phyloP scores from a whole-genome alignment of 1,284 basidiomycete species.

The Pholiota adiposa region DNA sequence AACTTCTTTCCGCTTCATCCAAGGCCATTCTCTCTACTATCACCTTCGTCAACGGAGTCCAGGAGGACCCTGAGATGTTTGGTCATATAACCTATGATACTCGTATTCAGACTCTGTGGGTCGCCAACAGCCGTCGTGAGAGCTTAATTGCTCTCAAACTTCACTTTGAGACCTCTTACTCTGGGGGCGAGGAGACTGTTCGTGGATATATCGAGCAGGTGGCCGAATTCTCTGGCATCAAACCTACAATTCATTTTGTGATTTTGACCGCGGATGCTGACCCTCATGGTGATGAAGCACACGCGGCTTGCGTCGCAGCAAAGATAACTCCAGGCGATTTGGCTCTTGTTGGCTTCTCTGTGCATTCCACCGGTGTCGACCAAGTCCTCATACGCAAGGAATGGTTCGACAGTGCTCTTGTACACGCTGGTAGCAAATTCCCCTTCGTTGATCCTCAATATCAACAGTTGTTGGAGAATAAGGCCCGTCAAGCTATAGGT shows the following conservation, averaged over 20 bases:
- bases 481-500: conserved; percentile 39
- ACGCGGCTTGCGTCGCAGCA: conserved; percentile 79
- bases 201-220: conserved; percentile 76
- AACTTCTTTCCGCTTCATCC: conserved; percentile 71
- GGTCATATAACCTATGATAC: conserved; percentile 83
- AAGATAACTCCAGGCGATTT: conserved; percentile 76
- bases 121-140: conserved; percentile 81
- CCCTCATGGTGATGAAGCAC: conserved; percentile 77
- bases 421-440: conserved; percentile 59
- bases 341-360: conserved; percentile 81
- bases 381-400: conserved; percentile 82
- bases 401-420: conserved; percentile 73
- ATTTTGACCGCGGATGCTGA: conserved; percentile 81
- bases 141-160: conserved; percentile 81
- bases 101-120: conserved; percentile 81
- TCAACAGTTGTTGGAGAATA: conserved; percentile 25
- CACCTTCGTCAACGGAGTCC: conserved; percentile 70
- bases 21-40: conserved; percentile 76
- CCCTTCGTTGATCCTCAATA: conserved; percentile 49
- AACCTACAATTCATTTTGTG: conserved; percentile 84
- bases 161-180: conserved; percentile 62
- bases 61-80: conserved; percentile 80
- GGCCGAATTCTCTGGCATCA: conserved; percentile 80
- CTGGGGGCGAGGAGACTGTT: conserved; percentile 59
- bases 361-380: conserved; percentile 81